Conservation (phyloP, 1,284 basidiomycete species). For the Boletus semigastroideus region DNA sequence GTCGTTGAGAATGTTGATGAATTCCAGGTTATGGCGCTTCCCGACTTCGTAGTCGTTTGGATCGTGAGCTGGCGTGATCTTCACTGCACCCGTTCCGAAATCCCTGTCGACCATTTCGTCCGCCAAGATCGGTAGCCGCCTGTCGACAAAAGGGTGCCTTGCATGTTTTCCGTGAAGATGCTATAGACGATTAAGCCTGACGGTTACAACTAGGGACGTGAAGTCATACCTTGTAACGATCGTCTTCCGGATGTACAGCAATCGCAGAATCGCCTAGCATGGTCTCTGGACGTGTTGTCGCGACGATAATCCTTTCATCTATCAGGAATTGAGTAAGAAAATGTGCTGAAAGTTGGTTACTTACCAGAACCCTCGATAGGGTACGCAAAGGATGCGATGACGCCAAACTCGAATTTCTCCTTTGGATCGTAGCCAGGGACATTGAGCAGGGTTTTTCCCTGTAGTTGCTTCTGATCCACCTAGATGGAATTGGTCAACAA, state of each 20-base stretch:
- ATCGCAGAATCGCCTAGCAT: constrained; percentile 99
- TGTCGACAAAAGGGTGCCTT: constrained; percentile 86
- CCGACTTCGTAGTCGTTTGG: constrained; percentile 98
- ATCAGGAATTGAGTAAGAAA: not conserved
- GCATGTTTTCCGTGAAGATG: constrained; percentile 96
- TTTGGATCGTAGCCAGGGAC: constrained; percentile 95
- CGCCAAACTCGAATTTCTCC: constrained; percentile 97
- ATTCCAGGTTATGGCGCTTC: constrained; percentile 83
- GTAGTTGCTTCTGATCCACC: constrained; percentile 95
- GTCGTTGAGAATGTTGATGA: constrained; percentile 96
- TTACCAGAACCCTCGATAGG: constrained; percentile 80
- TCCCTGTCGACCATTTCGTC: constrained; percentile 93
- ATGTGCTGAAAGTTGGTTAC: constrained; percentile 9
- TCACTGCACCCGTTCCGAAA: constrained; percentile 98
- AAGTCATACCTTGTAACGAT: constrained; percentile 69
- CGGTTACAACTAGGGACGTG: not conserved
- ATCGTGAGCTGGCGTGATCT: constrained; percentile 99
- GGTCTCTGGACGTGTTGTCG: constrained; percentile 98
- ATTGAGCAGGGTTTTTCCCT: constrained; percentile 83
- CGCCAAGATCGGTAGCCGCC: constrained; percentile 87
- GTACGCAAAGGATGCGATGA: constrained; percentile 95
- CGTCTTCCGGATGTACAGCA: constrained; percentile 94
- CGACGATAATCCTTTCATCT: constrained; percentile 93
- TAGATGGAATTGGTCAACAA: constrained; percentile 28
- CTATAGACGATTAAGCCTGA: constrained; percentile 26